Evolutionary conservation across 805 yeast species (phyloP).

Genomic region (Ascoidea asiatica): DNA sequence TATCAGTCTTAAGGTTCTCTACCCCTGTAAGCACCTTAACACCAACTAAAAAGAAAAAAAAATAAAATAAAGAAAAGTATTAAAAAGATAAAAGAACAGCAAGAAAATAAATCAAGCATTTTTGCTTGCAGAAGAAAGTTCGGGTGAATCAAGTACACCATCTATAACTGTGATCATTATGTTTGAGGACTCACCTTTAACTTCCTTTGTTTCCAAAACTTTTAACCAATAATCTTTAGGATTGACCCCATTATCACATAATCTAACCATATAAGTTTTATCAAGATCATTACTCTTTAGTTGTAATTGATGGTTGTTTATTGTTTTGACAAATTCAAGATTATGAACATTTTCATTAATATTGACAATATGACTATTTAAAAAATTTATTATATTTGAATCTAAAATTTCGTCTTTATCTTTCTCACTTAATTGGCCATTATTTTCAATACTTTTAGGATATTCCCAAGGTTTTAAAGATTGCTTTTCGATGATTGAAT

Average conservation of each 20-base stretch:
- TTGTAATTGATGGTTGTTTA: background rate
- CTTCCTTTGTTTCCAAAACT: conserved; percentile 1
- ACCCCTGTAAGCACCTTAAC: no score
- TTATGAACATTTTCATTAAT: background rate
- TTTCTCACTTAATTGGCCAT: conserved; percentile 20
- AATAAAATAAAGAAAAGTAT: no score
- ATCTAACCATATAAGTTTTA: background rate
- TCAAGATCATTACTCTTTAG: background rate
- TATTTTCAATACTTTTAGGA: conserved; percentile 34
- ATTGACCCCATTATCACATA: background rate
- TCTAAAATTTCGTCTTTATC: conserved; percentile 35
- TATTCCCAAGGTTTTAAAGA: conserved; percentile 71
- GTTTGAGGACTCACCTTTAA: conserved; percentile 1
- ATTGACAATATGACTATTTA: conserved; percentile 48
- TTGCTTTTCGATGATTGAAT: conserved; percentile 40
- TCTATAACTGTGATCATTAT: conserved; percentile 4
- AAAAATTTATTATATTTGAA: conserved; percentile 41
- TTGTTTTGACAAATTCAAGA: background rate
- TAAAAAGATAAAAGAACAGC: background rate
- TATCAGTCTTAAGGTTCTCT: no score
- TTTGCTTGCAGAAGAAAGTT: background rate
- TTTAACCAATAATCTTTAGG: background rate
- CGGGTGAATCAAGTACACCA: conserved; percentile 8
- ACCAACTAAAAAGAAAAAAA: no score
- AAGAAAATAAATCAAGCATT: no score